Base-by-base conservation (phyloP, 106 monocot genomes). In the Allium cepa region DNA sequence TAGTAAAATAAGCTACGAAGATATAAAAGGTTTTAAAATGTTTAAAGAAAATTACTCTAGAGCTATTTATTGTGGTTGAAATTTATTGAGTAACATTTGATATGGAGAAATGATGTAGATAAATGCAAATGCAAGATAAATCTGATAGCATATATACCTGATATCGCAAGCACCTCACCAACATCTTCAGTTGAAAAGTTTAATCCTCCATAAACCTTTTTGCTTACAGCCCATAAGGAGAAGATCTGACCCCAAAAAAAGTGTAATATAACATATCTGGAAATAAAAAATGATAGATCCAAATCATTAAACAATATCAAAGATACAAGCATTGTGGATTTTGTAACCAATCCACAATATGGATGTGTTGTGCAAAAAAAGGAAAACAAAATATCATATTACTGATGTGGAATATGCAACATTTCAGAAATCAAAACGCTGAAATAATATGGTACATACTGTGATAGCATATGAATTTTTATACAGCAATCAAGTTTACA, bases 211-310 rank as follows among this genome's bases (percentile, higher is more conserved):
- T 57, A 84, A 7, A 56, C 73, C 55, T 52, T 78, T 26, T 73
- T 75, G 63, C 84, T 88, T 50, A 67, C 88, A 63, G 84, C 79
- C 84, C 84, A 88, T 61, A 88, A 36, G 55, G 88, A 84, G 71
- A 88, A 84, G 73, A 88, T 84, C 88, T 88, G 62, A 49, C 18
- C 4, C 48, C 49, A 28, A 36, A 71, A 46, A 18, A 8, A 9
- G 50, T n/a, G 47, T 11, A 66, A 49, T 49, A 49, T 66, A 66
- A 49, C 11, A 17, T 49, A 48, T 50, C 13, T 5, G 47, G 11
- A 74, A 47, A 63, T 8, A 1, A 47, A 63, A 47, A 46, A 8
- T 63, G 46, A 13, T 7, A 46, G 14, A 47, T 6, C 27, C 8
- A 47, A 12, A 63, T 47, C 10, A 13, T 3, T 15, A 15, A 6